These are phyloP conservation scores for Teunomyces lycoperdinae DNA, from an alignment of 805 yeast genomes.

Conservation along the genomic window DNA sequence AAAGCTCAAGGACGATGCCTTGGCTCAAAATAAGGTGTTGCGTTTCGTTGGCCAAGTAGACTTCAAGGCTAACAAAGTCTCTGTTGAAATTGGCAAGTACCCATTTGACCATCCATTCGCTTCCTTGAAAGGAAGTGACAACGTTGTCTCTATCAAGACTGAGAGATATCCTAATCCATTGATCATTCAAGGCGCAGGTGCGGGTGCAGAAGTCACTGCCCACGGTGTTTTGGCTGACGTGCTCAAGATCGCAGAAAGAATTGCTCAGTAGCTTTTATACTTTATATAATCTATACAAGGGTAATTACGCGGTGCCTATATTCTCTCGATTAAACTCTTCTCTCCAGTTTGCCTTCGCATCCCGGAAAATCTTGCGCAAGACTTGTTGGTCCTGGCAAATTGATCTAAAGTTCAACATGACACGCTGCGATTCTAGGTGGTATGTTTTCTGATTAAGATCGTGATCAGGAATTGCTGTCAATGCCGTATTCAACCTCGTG, in stretches of 20 bases:
- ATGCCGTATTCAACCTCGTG: conserved; percentile 59
- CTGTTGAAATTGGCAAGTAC: conserved; percentile 88
- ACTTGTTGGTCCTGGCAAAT: conserved; percentile 53
- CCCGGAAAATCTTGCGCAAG: conserved; percentile 52
- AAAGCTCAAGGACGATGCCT: conserved; percentile 75
- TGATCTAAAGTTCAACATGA: conserved; percentile 66
- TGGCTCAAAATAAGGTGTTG: conserved; percentile 77
- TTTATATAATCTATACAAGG: background rate
- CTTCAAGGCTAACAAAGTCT: conserved; percentile 60
- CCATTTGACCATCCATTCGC: conserved; percentile 93
- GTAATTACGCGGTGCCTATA: background rate
- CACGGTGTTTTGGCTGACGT: conserved; percentile 92
- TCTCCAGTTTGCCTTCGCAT: conserved; percentile 53
- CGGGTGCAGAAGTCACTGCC: conserved; percentile 72
- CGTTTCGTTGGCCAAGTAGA: conserved; percentile 94
- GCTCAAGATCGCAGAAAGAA: conserved; percentile 85
- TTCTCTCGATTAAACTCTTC: conserved; percentile 12
- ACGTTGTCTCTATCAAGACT: conserved; percentile 87
- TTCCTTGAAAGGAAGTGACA: conserved; percentile 91
- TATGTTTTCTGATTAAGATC: conserved; percentile 18
- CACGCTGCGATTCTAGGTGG: conserved; percentile 64
- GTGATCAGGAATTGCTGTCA: conserved; percentile 25
- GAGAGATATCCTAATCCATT: conserved; percentile 91
- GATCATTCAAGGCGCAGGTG: conserved; percentile 97
- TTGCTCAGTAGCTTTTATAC: conserved; percentile 40